Base-by-base conservation (phyloP, 805 yeast species). In the Metschnikowia cerradonensis region DNA sequence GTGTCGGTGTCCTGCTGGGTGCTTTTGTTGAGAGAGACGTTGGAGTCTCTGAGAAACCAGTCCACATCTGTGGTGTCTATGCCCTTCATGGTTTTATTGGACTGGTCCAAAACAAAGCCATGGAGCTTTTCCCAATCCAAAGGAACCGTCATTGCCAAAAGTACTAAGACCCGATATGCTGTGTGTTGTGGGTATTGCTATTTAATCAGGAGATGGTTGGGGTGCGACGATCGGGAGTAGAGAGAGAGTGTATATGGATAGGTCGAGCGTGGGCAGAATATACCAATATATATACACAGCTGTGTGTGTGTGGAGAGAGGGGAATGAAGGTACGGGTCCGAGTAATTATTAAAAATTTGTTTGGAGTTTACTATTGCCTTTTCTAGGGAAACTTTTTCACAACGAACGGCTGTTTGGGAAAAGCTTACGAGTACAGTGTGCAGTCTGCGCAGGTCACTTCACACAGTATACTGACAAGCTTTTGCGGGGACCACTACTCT, bases 41-140 rank as follows among this genome's bases (percentile, higher is more conserved):
- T 56, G 23, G 70, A 52, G 52, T 71, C 77, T 52, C 82, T 65
- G 19, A 79, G 65, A 50, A 79, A 71, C 83, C 83, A 79, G 57
- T 77, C 80, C 20, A 79, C 74, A 51, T 79, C 82, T 22, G 66
- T 65, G 48, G 68, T 71, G 32, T 68, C 64, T 32, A 76, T 71
- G 4, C 74, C 77, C 41, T 51, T 48, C 11, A 53, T 44, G 3
- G 45, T 46, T 39, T 47, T 48, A 22, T 48, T 53, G n/a, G 57
- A 45, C 41, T 55, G 55, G 31, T 57, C 57, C 42, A 51, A 11
- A 20, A 52, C 56, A 6, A 50, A 49, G 15, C 41, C 52, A 32
- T 52, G 54, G 41, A 54, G 45, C 23, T 49, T 48, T 42, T 45
- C 43, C 58, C 54, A 52, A 45, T 54, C 58, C 36, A 49, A 41